A percentile compares a stretch with the other conserved stretches of the same genome.
phyloP scores from a whole-genome alignment of 116 monocot species.

The Papilionanthe hybrid region DNA sequence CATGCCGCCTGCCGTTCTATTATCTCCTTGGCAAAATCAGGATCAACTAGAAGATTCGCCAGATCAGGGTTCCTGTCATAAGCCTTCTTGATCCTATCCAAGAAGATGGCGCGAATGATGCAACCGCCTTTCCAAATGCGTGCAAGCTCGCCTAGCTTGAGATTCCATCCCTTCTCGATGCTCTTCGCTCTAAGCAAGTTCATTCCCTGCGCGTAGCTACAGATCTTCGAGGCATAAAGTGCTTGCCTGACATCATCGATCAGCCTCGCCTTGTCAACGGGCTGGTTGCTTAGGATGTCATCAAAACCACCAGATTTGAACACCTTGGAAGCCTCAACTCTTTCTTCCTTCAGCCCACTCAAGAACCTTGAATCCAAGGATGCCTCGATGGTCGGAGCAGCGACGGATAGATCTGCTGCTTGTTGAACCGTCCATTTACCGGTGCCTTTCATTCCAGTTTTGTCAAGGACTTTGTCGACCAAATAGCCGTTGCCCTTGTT shows the following conservation, averaged over 20 bases:
- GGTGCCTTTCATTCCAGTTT: conserved; percentile 20
- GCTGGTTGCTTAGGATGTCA: too few relatives aligned
- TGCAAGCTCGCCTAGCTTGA: conserved; percentile 20
- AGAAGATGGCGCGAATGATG: conserved; percentile 19
- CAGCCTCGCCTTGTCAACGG: conserved; percentile 15
- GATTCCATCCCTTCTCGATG: conserved; percentile 20
- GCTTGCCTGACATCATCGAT: conserved; percentile 22
- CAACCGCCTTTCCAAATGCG: conserved; percentile 26
- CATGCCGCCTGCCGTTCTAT: conserved; percentile 18
- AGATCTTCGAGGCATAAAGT: conserved; percentile 21
- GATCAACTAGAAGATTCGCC: conserved; percentile 19
- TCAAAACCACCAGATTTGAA: conserved; percentile 2
- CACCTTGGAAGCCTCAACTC: conserved; percentile 10
- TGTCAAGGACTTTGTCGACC: conserved; percentile 18
- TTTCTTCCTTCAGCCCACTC: conserved; percentile 23
- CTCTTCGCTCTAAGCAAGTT: conserved; percentile 21
- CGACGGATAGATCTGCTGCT: conserved; percentile 21
- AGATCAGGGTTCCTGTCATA: conserved; percentile 15
- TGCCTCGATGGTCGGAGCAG: conserved; percentile 18
- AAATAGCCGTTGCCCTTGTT: conserved; percentile 8
- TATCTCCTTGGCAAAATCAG: conserved; percentile 21
- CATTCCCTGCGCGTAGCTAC: conserved; percentile 25
- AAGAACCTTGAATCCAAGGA: conserved; percentile 16
- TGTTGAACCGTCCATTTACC: conserved; percentile 27
- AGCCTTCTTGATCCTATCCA: conserved; percentile 21